Evolutionary conservation across 78 protist genomes (phyloP).

Genomic region (Anaeramoeba ignava): DNA sequence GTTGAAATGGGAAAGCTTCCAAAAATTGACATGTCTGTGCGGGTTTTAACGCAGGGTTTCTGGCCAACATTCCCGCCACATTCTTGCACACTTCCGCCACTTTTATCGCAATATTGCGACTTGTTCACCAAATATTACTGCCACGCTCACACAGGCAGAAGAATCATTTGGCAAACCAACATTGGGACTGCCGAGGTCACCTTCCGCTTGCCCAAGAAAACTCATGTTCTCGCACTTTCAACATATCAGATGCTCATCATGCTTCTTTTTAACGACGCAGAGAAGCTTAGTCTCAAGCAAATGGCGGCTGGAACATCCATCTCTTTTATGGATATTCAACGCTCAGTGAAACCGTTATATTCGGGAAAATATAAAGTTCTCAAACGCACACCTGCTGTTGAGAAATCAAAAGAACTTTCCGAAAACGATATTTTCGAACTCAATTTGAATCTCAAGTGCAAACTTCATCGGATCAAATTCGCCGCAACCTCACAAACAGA

Average conservation of each 20-base stretch:
- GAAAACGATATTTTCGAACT: not conserved
- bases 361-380: not conserved
- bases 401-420: not conserved
- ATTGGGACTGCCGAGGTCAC: not conserved
- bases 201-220: not conserved
- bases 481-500: not conserved
- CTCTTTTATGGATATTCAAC: not conserved
- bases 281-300: not conserved
- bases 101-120: not conserved
- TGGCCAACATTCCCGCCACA: slow-evolving; percentile 2
- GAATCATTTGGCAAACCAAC: not conserved
- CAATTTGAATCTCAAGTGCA: not conserved
- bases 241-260: not conserved
- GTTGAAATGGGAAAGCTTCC: not conserved
- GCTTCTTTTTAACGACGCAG: not conserved
- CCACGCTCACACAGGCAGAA: not conserved
- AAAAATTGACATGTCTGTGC: not conserved
- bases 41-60: not conserved
- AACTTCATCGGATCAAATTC: not conserved
- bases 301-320: not conserved
- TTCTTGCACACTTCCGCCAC: not conserved
- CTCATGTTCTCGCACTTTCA: not conserved
- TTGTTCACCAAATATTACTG: not conserved
- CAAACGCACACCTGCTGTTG: not conserved
- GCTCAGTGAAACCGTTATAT: not conserved